Percentiles rank a stretch among this genome's conserved stretches.
phyloP scores from a whole-genome alignment of 352 stramenopile genomes.

The Pythium utonaiense region DNA sequence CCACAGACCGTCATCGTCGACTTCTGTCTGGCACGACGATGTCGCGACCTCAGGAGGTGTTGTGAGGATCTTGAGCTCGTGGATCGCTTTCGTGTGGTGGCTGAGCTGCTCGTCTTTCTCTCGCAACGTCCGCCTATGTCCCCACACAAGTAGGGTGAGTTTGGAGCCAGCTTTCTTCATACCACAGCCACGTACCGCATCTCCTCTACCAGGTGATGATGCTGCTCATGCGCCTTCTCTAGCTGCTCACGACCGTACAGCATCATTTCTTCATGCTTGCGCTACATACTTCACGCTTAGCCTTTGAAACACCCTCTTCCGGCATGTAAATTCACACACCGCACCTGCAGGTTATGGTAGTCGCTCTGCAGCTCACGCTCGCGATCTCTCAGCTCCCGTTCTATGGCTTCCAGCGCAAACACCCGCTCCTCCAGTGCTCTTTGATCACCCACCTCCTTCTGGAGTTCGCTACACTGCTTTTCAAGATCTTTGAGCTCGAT shows the following conservation, averaged over 20 bases:
- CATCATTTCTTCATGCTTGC: conserved; percentile 43
- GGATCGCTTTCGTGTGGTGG: conserved; percentile 43
- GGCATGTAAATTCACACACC: too few species aligned
- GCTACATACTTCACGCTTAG: conserved; percentile 19
- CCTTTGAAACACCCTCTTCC: too few species aligned
- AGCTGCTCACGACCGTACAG: conserved; percentile 37
- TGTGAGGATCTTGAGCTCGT: conserved; percentile 35
- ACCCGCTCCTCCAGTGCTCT: conserved; percentile 37
- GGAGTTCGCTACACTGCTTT: conserved; percentile 25
- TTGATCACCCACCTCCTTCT: conserved; percentile 18
- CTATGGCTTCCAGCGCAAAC: conserved; percentile 34
- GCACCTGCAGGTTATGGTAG: conserved; percentile 34
- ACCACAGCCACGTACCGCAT: conserved; percentile 32
- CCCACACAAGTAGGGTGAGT: not conserved
- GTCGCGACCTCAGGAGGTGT: conserved; percentile 16
- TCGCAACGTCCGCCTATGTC: conserved; percentile 24
- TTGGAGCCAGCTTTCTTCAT: too few species aligned
- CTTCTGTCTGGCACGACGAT: conserved; percentile 45
- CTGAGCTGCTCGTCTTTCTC: conserved; percentile 52
- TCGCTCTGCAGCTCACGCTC: conserved; percentile 33
- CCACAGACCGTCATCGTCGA: conserved; percentile 75
- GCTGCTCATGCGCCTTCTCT: conserved; percentile 46
- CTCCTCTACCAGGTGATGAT: conserved; percentile 50
- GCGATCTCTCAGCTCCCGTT: conserved; percentile 26
- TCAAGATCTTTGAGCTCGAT: conserved; percentile 54